These are phyloP conservation scores for Bruguiera sexangula DNA, from an alignment of 345 rosid genomes.

Conservation along the genomic window DNA sequence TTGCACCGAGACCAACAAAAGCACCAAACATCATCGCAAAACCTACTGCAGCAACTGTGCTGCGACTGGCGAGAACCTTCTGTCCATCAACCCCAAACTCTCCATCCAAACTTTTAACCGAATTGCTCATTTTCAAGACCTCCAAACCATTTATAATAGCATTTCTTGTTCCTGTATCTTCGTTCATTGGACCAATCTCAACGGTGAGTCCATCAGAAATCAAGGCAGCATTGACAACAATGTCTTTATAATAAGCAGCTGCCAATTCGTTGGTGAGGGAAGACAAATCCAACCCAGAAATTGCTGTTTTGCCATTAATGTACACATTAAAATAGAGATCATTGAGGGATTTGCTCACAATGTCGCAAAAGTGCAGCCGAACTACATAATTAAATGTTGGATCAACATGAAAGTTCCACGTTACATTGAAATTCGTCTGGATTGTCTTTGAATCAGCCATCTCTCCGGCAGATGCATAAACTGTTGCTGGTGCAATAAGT, in stretches of 20 bases:
- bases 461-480: slow-evolving; percentile 23
- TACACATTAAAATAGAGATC: slow-evolving; percentile 2
- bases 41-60: slow-evolving; percentile 8
- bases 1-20: background rate
- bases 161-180: slow-evolving; percentile 3
- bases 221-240: slow-evolving; percentile 3
- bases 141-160: slow-evolving; percentile 13
- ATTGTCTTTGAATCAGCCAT: slow-evolving; percentile 25
- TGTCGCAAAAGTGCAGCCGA: slow-evolving; percentile 22
- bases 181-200: slow-evolving; percentile 1
- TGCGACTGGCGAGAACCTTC: background rate
- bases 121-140: slow-evolving; percentile 12
- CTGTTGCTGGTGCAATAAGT: slow-evolving; percentile 3
- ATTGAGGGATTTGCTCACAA: slow-evolving; percentile 2
- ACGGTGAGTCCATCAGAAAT: background rate
- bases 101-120: slow-evolving; percentile 16
- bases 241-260: slow-evolving; percentile 7
- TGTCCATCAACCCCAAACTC: slow-evolving; percentile 15
- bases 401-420: slow-evolving; percentile 24
- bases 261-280: slow-evolving; percentile 3
- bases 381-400: slow-evolving; percentile 22
- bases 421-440: slow-evolving; percentile 18
- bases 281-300: slow-evolving; percentile 6
- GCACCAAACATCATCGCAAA: slow-evolving; percentile 16
- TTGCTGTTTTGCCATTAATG: slow-evolving; percentile 8